These are phyloP conservation scores for Saccharum spontaneum DNA, from an alignment of 176 grass and related monocot genomes.

Conservation along the genomic window DNA sequence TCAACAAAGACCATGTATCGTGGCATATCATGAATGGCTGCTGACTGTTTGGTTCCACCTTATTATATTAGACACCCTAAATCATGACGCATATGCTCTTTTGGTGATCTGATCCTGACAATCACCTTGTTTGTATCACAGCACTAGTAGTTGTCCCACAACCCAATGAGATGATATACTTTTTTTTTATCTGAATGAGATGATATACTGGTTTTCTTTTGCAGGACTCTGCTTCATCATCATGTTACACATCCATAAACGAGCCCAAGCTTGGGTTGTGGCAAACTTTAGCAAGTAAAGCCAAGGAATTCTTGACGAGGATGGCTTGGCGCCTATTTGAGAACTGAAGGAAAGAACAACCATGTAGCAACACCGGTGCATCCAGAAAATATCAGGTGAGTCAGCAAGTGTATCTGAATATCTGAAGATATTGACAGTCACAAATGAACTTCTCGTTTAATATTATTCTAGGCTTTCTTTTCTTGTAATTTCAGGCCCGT, in stretches of 20 bases:
- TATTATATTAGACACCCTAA: background rate
- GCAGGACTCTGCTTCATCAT: slow-evolving; percentile 38
- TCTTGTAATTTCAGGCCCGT: slow-evolving; percentile 8
- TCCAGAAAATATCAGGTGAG: slow-evolving; percentile 46
- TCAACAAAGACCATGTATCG: background rate
- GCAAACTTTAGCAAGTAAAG: slow-evolving; percentile 63
- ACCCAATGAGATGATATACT: background rate
- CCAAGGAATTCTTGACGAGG: slow-evolving; percentile 73
- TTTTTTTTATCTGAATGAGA: too few relatives aligned
- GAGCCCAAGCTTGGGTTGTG: slow-evolving; percentile 73
- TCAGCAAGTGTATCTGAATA: background rate
- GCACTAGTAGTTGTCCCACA: background rate
- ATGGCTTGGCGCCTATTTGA: slow-evolving; percentile 51
- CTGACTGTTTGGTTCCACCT: background rate
- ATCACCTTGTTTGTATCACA: background rate
- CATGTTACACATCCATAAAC: slow-evolving; percentile 71
- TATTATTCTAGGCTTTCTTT: background rate
- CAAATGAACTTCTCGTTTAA: background rate
- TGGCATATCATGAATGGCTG: background rate
- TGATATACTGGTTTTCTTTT: background rate
- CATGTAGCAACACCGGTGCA: slow-evolving; percentile 20
- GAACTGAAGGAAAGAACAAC: background rate
- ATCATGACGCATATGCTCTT: background rate
- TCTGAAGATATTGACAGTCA: background rate
- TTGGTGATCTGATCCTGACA: background rate